phyloP scores from a whole-genome alignment of 2,329 filamentous ascomycete genomes.

The Botrytis paeoniae region DNA sequence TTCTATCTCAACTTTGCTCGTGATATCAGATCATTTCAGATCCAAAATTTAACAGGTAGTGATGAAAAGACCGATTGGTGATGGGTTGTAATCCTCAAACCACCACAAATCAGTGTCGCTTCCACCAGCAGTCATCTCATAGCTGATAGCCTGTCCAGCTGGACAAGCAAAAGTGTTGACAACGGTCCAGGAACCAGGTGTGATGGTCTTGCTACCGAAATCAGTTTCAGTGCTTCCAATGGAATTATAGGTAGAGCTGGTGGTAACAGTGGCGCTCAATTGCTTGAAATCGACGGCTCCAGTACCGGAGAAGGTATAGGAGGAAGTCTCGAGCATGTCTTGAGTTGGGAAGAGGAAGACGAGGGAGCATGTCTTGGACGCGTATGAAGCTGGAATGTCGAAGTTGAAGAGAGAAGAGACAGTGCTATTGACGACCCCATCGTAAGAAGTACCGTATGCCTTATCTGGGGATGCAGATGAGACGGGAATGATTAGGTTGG shows the following conservation, averaged over 20 bases:
- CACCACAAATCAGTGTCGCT: constrained; percentile 52
- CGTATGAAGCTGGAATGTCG: constrained; percentile 54
- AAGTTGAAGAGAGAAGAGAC: constrained; percentile 66
- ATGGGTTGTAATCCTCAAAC: constrained; percentile 62
- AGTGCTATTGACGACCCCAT: constrained; percentile 52
- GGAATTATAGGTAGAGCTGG: constrained; percentile 53
- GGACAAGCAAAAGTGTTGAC: constrained; percentile 54
- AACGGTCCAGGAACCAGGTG: constrained; percentile 53
- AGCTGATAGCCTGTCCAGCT: constrained; percentile 50
- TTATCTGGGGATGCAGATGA: constrained; percentile 52
- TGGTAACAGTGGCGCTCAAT: constrained; percentile 45
- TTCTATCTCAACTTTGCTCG: background rate
- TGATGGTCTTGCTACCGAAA: constrained; percentile 45
- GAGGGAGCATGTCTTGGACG: constrained; percentile 51
- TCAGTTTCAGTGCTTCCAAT: constrained; percentile 46
- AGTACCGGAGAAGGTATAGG: constrained; percentile 52
- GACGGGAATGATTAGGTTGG: constrained; percentile 61
- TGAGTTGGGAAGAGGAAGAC: constrained; percentile 63
- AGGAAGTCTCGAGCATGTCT: constrained; percentile 56
- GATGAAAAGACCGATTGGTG: constrained; percentile 44
- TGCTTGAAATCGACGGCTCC: constrained; percentile 53
- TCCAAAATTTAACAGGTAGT: constrained; percentile 22
- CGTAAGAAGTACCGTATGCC: constrained; percentile 51
- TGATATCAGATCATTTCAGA: background rate
- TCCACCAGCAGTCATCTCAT: constrained; percentile 46